These are phyloP conservation scores for Calonectria fujianensis DNA, from an alignment of 2,329 filamentous ascomycete genomes.

Conservation along the genomic window DNA sequence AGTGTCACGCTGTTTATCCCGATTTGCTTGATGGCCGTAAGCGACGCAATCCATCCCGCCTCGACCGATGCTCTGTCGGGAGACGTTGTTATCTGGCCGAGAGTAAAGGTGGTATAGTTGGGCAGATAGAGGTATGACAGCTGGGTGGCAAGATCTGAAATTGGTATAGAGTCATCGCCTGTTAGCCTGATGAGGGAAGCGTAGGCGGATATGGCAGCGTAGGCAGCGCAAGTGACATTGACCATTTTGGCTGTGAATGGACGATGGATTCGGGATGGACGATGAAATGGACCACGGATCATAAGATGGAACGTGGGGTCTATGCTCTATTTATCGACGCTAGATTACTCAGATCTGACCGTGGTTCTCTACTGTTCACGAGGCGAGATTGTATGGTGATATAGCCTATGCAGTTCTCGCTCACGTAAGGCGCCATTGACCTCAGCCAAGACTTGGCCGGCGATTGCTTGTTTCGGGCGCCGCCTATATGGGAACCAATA, in stretches of 20 bases:
- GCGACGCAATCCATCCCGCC: not conserved
- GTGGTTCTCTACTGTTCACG: not conserved
- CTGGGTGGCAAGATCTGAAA: not conserved
- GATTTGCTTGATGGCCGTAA: not conserved
- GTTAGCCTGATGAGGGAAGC: not conserved
- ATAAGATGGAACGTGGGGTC: not conserved
- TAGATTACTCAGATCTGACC: slow-evolving; percentile 4
- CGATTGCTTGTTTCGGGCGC: not conserved
- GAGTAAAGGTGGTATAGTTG: slow-evolving; percentile 19
- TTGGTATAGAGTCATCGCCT: not conserved
- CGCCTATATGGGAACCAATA: not conserved
- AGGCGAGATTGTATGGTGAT: not conserved
- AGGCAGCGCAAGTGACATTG: slow-evolving; percentile 12
- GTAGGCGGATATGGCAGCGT: not conserved
- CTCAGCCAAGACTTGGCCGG: not conserved
- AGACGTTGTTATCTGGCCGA: not conserved
- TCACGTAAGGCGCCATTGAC: not conserved
- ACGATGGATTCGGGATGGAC: not conserved
- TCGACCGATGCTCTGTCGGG: slow-evolving; percentile 12
- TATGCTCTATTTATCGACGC: not conserved
- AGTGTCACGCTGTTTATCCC: not conserved
- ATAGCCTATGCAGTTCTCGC: not conserved
- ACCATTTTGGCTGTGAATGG: slow-evolving; percentile 2
- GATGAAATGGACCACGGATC: not conserved
- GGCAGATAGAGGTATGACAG: slow-evolving; percentile 8